Evolutionary conservation across 202 grass and related monocot species (phyloP), one percentile per base, ranked within the genome.

Genomic region (Cymbopogon flexuosus): DNA sequence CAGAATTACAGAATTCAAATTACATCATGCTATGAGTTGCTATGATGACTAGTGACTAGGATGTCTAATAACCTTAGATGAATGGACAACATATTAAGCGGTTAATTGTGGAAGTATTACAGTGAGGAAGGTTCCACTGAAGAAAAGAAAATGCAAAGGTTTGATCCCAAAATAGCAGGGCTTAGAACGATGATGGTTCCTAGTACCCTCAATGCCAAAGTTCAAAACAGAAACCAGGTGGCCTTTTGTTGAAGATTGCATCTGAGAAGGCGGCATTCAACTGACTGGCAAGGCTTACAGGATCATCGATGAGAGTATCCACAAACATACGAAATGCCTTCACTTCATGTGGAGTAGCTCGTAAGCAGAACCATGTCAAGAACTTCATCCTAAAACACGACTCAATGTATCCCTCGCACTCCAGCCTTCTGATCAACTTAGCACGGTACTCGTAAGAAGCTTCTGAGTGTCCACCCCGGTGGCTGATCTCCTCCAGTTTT

Each of bases 311-410:
- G 80, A 85, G 74, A 84, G 83, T 72, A 70, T 76, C 73, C 57
- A 76, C 57, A 43, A 84, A 92, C 36, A 84, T 79, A 56, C 35
- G 61, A 11, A 92, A 83, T 62, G 86, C 62, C 58, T 72, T 86
- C 74, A 83, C 90, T 81, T 88, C 85, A 31, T 84, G 87, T 10
- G 31, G 76, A 12, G 76, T 92, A 39, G 93, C 87, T 69, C 83
- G 70, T 54, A 96, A 64, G 72, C 87, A 88, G 61, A 96, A 88
- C 89, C 93, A 96, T 39, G 93, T 96, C 62, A 96, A 71, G 64
- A 96, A 96, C 68, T 92, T 90, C 39, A 86, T 35, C 75, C 89
- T 88, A 67, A 96, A 92, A 73, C 65, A 80, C 41, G 80, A 73
- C 58, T 88, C 80, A 2, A 92, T 86, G 41, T 88, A 66, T 34